These are phyloP conservation scores for Plantago coronopus DNA, from an alignment of 305 asterid species.

Conservation along the genomic window DNA sequence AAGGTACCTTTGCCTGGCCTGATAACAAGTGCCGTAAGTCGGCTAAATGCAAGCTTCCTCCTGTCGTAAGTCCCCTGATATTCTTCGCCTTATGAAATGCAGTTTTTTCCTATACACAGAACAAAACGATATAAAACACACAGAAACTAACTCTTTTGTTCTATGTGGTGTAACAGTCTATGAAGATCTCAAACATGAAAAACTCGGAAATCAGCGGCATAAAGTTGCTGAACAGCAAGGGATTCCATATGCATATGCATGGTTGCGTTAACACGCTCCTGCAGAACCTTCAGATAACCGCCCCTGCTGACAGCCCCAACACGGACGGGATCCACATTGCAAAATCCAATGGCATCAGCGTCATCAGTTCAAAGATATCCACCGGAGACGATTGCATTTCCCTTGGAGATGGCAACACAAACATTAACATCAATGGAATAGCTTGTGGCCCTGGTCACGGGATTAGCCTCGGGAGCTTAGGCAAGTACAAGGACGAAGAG, in stretches of 20 bases:
- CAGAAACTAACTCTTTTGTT: too few species aligned
- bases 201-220: slow-evolving; percentile 7
- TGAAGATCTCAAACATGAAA: slow-evolving; percentile 9
- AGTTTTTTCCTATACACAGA: too few species aligned
- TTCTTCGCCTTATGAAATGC: too few species aligned
- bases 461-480: slow-evolving; percentile 41
- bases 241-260: slow-evolving; percentile 22
- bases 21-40: not conserved
- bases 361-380: not conserved
- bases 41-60: not conserved
- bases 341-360: slow-evolving; percentile 7
- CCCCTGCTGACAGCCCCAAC: slow-evolving; percentile 36
- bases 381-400: slow-evolving; percentile 48
- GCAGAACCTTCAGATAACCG: slow-evolving; percentile 13
- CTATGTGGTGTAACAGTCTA: slow-evolving; percentile 12
- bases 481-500: slow-evolving; percentile 22
- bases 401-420: slow-evolving; percentile 22
- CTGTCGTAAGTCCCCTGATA: slow-evolving; percentile 14
- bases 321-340: slow-evolving; percentile 39
- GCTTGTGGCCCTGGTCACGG: slow-evolving; percentile 43
- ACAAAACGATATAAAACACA: too few species aligned
- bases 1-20: slow-evolving; percentile 23
- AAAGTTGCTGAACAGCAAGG: slow-evolving; percentile 29
- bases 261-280: not conserved
- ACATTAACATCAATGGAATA: slow-evolving; percentile 16